phyloP scores from a whole-genome alignment of 1,284 basidiomycete genomes.

The Hypsizygus ulmarius region DNA sequence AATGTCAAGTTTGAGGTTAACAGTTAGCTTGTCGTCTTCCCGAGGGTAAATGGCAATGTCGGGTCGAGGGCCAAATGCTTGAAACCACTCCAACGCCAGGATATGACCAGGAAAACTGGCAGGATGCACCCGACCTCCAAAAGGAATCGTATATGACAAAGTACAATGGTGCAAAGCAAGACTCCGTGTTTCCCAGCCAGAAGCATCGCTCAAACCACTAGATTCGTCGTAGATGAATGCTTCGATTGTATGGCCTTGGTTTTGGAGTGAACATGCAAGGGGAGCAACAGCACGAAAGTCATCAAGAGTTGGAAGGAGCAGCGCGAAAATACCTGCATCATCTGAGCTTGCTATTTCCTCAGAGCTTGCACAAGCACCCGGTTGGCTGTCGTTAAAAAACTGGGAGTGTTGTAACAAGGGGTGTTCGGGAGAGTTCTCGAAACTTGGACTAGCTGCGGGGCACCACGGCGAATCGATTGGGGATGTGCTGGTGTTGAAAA shows the following conservation, averaged over 20 bases:
- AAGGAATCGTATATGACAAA: conserved; percentile 7
- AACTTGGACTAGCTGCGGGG: neutral
- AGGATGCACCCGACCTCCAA: neutral
- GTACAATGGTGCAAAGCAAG: conserved; percentile 10
- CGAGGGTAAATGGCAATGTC: conserved; percentile 14
- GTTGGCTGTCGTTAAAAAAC: no score
- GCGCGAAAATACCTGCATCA: conserved; percentile 24
- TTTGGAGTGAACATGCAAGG: conserved; percentile 44
- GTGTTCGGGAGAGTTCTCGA: neutral
- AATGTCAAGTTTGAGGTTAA: no score
- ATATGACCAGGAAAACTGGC: conserved; percentile 16
- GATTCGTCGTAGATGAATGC: conserved; percentile 33
- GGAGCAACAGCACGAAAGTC: conserved; percentile 42
- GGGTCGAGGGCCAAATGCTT: conserved; percentile 3
- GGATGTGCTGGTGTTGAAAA: conserved; percentile 17
- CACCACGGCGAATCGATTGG: conserved; percentile 22
- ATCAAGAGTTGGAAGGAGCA: conserved; percentile 36
- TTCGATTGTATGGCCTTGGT: conserved; percentile 33
- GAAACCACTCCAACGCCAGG: conserved; percentile 20
- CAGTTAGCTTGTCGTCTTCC: conserved; percentile 14
- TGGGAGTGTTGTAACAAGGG: no score
- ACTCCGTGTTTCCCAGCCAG: conserved; percentile 8
- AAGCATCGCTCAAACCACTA: conserved; percentile 3
- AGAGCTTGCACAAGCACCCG: no score
- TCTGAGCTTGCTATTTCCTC: neutral